Base-by-base conservation (phyloP, 75 land plant species). In the Larix kaempferi region DNA sequence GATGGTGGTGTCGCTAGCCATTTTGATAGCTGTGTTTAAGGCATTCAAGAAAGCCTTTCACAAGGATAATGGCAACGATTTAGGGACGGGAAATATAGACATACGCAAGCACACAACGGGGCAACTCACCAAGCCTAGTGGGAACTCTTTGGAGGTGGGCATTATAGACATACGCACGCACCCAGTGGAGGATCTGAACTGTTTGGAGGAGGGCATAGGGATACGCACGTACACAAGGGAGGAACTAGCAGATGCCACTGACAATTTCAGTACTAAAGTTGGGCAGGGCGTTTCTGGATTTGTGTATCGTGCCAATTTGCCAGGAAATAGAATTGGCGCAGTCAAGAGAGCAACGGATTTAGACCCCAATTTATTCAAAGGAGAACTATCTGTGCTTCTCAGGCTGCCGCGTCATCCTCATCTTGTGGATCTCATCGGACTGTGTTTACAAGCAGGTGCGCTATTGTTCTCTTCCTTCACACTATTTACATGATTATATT, bases 331-430 rank as follows among this genome's bases (percentile, higher is more conserved):
- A 19, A 44, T 83, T 13, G 85, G 82, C 4, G 85, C 85, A 0
- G 85, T 80, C 13, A 83, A 83, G 81, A 56, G 82, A 23, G 82
- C 76, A 26, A 76, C 76, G 29, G 73, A 72, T 64, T 64, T 75
- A 57, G 76, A 56, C 73, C 64, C 49, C 64, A 54, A 83, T 41
- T 52, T 83, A 17, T 83, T 83, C 69, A 44, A 76, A 54, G 78
- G 80, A 56, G 85, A 83, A 61, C 74, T 83, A 22, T 83, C 85
- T 6, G 82, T 83, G 59, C 71, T 83, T n/a, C 78, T 83, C 63
- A 76, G 85, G 64, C 69, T 83, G 60, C 52, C 52, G 8, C 29
- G 21, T 23, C 85, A 83, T 60, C 81, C 81, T 6, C 80, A 80
- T 33, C 61, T 83, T 41, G 85, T 83, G 3, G 62, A 77, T 21